Percentiles rank a stretch among this genome's conserved stretches.
Evolutionary conservation across 208 protist species (phyloP).

Genomic region (Leishmania turanica): DNA sequence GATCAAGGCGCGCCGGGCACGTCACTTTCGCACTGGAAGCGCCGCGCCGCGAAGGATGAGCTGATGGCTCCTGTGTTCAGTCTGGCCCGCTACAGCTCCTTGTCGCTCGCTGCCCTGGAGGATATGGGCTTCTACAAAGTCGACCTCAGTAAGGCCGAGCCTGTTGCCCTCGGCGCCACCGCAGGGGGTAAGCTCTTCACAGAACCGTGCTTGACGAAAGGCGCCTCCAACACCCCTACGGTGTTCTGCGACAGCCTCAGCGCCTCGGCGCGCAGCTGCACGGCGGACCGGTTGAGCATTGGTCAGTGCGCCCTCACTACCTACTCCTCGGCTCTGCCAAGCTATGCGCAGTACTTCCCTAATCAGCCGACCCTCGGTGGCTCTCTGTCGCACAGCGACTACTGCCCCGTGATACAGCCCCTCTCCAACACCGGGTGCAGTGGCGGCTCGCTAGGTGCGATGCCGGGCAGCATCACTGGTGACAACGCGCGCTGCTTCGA

Average conservation of each 20-base stretch:
- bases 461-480: conserved; percentile 25
- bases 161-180: conserved; percentile 64
- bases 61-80: conserved; percentile 62
- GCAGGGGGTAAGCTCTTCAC: conserved; percentile 52
- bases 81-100: conserved; percentile 45
- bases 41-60: conserved; percentile 76
- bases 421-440: conserved; percentile 33
- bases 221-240: conserved; percentile 29
- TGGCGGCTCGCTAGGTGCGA: background rate
- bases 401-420: conserved; percentile 47
- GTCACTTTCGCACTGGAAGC: conserved; percentile 85
- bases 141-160: conserved; percentile 57
- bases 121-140: conserved; percentile 80
- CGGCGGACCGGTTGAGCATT: conserved; percentile 30
- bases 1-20: conserved; percentile 21
- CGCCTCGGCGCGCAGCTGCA: conserved; percentile 31
- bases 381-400: conserved; percentile 39
- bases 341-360: conserved; percentile 53
- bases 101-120: conserved; percentile 83
- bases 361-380: conserved; percentile 27
- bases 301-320: conserved; percentile 36
- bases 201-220: conserved; percentile 38
- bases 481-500: conserved; percentile 9
- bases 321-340: conserved; percentile 22
- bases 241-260: conserved; percentile 58